These are phyloP conservation scores for Echinochloa phyllopogon DNA, from an alignment of 176 grass and related monocot species.

Conservation along the genomic window DNA sequence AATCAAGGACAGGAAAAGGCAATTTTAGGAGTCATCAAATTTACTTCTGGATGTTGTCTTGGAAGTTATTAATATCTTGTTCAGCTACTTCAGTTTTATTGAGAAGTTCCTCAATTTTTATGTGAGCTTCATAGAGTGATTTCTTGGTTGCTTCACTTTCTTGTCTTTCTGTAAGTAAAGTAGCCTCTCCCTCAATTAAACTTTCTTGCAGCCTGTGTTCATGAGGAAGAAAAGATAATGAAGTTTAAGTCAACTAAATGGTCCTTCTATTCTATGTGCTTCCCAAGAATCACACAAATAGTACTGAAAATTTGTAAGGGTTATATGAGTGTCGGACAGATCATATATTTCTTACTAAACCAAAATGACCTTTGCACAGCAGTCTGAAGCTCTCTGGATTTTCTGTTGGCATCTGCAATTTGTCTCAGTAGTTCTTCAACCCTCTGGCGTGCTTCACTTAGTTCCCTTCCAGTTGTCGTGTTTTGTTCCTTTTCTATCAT, in stretches of 20 bases:
- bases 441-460: slow-evolving; percentile 56
- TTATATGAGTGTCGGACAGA: slow-evolving; percentile 16
- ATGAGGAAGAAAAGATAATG: slow-evolving; percentile 36
- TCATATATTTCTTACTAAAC: slow-evolving; percentile 33
- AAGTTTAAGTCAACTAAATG: slow-evolving; percentile 25
- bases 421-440: slow-evolving; percentile 58
- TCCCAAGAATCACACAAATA: slow-evolving; percentile 20
- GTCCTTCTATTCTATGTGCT: slow-evolving; percentile 30
- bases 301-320: background rate
- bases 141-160: slow-evolving; percentile 62
- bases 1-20: slow-evolving; percentile 32
- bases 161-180: slow-evolving; percentile 59
- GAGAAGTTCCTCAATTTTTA: slow-evolving; percentile 56
- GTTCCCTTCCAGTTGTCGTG: slow-evolving; percentile 46
- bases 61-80: slow-evolving; percentile 54
- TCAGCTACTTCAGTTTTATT: slow-evolving; percentile 62
- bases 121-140: slow-evolving; percentile 53
- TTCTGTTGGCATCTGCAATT: slow-evolving; percentile 62
- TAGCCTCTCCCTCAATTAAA: slow-evolving; percentile 52
- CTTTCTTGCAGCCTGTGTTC: slow-evolving; percentile 73
- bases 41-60: slow-evolving; percentile 59
- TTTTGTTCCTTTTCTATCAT: slow-evolving; percentile 50
- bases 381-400: slow-evolving; percentile 53
- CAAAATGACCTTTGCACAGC: slow-evolving; percentile 65
- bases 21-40: background rate